Base-by-base conservation (phyloP, 2,329 filamentous ascomycete genomes). In the Onygena corvina region DNA sequence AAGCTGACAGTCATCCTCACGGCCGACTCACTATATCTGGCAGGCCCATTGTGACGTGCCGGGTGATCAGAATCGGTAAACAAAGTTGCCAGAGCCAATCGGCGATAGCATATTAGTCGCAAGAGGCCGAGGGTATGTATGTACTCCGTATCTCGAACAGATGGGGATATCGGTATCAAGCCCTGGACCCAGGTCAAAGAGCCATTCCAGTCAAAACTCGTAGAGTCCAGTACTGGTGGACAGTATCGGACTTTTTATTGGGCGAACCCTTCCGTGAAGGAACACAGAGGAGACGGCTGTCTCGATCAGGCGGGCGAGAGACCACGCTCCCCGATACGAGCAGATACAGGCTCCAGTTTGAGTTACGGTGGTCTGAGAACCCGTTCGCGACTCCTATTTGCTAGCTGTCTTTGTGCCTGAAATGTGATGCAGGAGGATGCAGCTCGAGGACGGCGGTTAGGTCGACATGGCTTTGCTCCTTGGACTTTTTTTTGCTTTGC, bases 351-450 rank as follows among this genome's bases (percentile, higher is more conserved):
- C 18, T 18, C 25, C 36, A 40, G 36, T 40, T 40, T 40, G 36
- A n/a, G 36, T 21, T 6, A 2, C 9, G n/a, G 18, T 40, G 36
- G 36, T 14, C 36, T 40, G 36, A 40, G 20, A 23, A 12, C 36
- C 14, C 21, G 36, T 25, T 40, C 20, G 4, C n/a, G 42, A 7
- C 14, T 29, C 29, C 30, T 14, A 46, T 46, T 46, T 16, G 42
- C 42, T 14, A 46, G 29, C 23, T 46, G 42, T 25, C 30, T 30
- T 46, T 31, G 42, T 46, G 42, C 42, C 42, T 46, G 42, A 46
- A 46, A 30, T 46, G 23, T 46, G 42, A 30, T 46, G 42, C 25
- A 46, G 23, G 25, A 29, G 23, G 23, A 46, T 40, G 36, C 36
- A 40, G 18, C n/a, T 16, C 11, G 8, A 20, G 35, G 34, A 38